These are phyloP conservation scores for Medicago ruthenica DNA, from an alignment of 306 rosid species.

Conservation along the genomic window DNA sequence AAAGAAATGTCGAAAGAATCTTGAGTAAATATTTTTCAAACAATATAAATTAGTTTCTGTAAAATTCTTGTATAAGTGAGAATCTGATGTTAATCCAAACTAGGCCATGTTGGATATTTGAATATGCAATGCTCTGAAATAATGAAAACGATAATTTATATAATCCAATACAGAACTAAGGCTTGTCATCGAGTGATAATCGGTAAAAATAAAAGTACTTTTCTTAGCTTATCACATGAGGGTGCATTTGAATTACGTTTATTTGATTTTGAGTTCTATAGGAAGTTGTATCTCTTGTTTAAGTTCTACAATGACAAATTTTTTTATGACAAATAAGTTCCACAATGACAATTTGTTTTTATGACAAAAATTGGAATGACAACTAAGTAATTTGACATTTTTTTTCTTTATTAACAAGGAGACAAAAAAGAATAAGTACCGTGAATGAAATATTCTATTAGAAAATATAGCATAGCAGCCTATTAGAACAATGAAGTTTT, in stretches of 20 bases:
- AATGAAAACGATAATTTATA: too few relatives aligned
- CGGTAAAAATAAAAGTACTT: not conserved
- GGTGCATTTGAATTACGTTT: not conserved
- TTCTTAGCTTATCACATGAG: not conserved
- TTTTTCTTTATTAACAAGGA: not conserved
- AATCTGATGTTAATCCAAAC: too few relatives aligned
- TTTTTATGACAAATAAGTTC: too few relatives aligned
- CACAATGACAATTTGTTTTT: too few relatives aligned
- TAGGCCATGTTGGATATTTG: too few relatives aligned
- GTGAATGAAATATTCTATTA: not conserved
- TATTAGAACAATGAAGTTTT: not conserved
- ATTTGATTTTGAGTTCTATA: not conserved
- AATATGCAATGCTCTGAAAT: too few relatives aligned
- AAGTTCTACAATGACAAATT: not conserved
- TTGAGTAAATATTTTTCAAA: too few relatives aligned
- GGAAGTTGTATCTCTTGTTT: not conserved
- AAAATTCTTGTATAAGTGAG: too few relatives aligned
- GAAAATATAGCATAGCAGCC: constrained; percentile 34
- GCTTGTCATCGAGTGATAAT: too few relatives aligned
- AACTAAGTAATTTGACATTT: not conserved
- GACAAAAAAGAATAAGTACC: not conserved
- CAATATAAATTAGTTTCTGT: too few relatives aligned
- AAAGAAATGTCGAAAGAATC: too few relatives aligned
- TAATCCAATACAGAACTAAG: too few relatives aligned
- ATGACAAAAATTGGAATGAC: not conserved